Base-by-base conservation (phyloP, 805 yeast species). In the Torulaspora microellipsoides region DNA sequence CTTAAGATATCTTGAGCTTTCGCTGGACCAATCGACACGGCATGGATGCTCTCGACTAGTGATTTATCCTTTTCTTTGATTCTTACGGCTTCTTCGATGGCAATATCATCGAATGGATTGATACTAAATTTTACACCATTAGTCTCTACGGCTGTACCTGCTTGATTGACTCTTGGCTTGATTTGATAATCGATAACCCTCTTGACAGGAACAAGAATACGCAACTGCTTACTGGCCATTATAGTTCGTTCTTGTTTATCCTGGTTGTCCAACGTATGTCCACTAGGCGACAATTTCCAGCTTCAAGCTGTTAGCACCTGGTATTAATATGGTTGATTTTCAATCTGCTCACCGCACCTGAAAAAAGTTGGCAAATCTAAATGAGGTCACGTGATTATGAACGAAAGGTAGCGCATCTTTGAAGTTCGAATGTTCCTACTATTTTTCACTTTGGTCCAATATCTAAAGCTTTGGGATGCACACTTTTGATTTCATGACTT, bases 31-130 rank as follows among this genome's bases (percentile, higher is more conserved):
- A 90, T 85, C 3, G 95, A 81, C 11, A 91, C 96, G 5, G 93
- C 95, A 62, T 90, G 96, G 51, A 91, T 81, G 38, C 73, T 70
- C 52, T 88, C 95, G 13, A 89, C 95, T 38, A 77, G 64, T 8
- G 63, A 75, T 58, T 82, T 81, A 62, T 83, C 67, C 31, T 72
- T 71, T 53, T 84, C 88, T 58, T 76, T 80, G 55, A 93, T 76
- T 54, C 83, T 78, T 33, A 90, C 71, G 0, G 98, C 95, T 66
- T 93, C 99, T 68, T 93, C 99, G 41, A 93, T 79, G 8, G 99
- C 99, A 62, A 93, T 93, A 68, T 93, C 99, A 69, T 95, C 93
- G 67, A 93, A 93, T 44, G 99, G 99, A 65, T 93, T 93, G 65
- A 91, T 87, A 60, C 88, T 78, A 72, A 83, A 89, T 69, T 91